These are phyloP conservation scores for Puccinia sorghi DNA, from an alignment of 1,284 basidiomycete species.

Conservation along the genomic window DNA sequence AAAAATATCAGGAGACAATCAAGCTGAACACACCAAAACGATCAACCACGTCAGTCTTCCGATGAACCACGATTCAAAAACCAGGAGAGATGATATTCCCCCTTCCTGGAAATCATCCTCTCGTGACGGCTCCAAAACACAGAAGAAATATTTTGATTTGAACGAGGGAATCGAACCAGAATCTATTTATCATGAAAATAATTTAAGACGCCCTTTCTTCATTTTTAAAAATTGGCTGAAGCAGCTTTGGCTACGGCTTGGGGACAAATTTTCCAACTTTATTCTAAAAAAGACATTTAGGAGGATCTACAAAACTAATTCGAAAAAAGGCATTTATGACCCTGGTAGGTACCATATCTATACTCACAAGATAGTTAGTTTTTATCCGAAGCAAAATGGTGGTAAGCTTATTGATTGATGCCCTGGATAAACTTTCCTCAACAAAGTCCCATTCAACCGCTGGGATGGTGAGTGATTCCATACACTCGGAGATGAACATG, in stretches of 20 bases:
- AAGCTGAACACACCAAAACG: neutral
- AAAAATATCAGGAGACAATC: neutral
- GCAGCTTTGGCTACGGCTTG: neutral
- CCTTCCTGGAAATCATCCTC: neutral
- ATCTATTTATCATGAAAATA: conserved; percentile 5
- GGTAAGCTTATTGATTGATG: neutral
- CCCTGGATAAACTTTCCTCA: neutral
- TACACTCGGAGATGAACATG: neutral
- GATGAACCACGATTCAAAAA: neutral
- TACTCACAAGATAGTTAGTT: no score
- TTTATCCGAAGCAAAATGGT: neutral
- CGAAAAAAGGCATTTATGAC: conserved; percentile 23
- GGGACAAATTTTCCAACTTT: neutral
- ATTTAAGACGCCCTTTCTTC: neutral
- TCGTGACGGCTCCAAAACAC: neutral
- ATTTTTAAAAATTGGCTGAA: conserved; percentile 4
- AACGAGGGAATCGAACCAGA: conserved; percentile 21
- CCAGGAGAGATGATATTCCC: neutral
- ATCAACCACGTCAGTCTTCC: neutral
- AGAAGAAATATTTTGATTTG: conserved; percentile 10
- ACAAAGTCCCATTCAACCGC: conserved; percentile 25
- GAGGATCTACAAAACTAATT: neutral
- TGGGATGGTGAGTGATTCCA: conserved; percentile 28
- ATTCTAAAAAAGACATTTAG: neutral
- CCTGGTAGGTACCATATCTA: conserved; percentile 2